Conservation (phyloP, 306 rosid genomes). For the Echinosophora koreensis region DNA sequence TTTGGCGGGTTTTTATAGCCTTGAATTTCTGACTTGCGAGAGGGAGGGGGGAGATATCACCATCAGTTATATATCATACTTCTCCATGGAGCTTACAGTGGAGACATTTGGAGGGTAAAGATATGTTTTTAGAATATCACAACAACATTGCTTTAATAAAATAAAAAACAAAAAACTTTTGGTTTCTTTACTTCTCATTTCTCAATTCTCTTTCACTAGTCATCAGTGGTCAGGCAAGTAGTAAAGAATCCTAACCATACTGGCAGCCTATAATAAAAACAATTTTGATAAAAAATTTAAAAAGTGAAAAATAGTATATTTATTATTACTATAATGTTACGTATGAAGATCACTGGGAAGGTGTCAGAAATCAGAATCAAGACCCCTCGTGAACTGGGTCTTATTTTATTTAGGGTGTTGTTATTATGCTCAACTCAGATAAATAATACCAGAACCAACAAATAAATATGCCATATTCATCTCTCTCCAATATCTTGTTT, state of each 20-base stretch:
- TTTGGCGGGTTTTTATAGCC: no score
- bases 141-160: background rate
- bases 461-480: no score
- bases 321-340: background rate
- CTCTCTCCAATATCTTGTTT: no score
- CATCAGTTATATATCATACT: background rate
- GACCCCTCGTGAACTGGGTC: slow-evolving; percentile 64
- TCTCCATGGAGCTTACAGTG: no score
- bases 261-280: slow-evolving; percentile 21
- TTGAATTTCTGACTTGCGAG: no score
- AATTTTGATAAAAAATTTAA: background rate
- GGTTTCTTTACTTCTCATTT: no score
- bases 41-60: no score
- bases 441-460: no score
- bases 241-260: slow-evolving; percentile 36
- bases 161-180: background rate
- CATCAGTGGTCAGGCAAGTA: slow-evolving; percentile 21
- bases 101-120: background rate
- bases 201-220: slow-evolving; percentile 23
- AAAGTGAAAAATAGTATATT: background rate
- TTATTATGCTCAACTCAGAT: no score
- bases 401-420: no score
- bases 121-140: background rate
- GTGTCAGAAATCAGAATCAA: slow-evolving; percentile 55
- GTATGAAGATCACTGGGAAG: slow-evolving; percentile 24